phyloP scores from a whole-genome alignment of 371 early-diverging fungal genomes.

The Mucor piriformis region DNA sequence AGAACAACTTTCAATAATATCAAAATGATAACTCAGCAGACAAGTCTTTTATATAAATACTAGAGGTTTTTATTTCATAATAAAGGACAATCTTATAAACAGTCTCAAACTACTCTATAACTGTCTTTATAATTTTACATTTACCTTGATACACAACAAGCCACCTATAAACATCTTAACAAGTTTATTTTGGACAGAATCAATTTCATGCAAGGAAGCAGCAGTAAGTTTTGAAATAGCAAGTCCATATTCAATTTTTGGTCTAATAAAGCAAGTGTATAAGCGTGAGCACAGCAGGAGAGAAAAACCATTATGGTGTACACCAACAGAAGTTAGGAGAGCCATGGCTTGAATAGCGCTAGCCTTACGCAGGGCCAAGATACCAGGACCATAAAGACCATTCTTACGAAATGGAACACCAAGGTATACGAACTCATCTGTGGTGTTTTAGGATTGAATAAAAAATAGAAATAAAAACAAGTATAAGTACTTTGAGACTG shows the following conservation, averaged over 20 bases:
- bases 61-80: too few species aligned
- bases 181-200: slow-evolving; percentile 12
- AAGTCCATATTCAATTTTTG: slow-evolving; percentile 28
- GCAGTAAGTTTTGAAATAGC: not conserved
- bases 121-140: too few species aligned
- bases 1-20: too few species aligned
- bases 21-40: too few species aligned
- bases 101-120: too few species aligned
- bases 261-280: slow-evolving; percentile 20
- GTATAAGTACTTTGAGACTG: too few species aligned
- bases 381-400: slow-evolving; percentile 4
- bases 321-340: not conserved
- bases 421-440: slow-evolving; percentile 5
- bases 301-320: slow-evolving; percentile 1
- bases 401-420: slow-evolving; percentile 11
- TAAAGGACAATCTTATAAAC: too few species aligned
- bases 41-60: too few species aligned
- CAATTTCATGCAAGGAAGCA: not conserved
- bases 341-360: not conserved
- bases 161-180: too few species aligned
- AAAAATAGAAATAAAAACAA: too few species aligned
- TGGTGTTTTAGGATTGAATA: too few species aligned
- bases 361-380: not conserved
- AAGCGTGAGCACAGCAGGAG: not conserved
- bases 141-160: too few species aligned